Conservation (phyloP, 1,284 basidiomycete species). For the Malassezia caprae region DNA sequence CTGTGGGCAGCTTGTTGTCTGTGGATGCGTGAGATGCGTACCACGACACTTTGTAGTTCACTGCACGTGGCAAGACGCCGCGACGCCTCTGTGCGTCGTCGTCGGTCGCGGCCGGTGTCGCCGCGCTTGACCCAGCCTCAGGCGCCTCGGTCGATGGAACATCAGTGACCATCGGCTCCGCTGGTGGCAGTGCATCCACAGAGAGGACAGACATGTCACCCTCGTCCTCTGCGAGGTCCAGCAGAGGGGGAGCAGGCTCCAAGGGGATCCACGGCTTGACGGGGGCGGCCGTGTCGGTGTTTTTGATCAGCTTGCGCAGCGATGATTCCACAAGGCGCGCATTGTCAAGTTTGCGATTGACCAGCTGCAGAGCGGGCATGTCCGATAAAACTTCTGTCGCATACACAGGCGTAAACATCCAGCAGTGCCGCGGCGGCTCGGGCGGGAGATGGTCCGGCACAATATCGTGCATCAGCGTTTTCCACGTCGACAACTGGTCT, state of each 20-base stretch:
- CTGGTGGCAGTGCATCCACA: neutral
- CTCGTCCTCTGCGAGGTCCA: neutral
- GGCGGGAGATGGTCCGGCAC: constrained; percentile 30
- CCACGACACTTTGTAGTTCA: constrained; percentile 35
- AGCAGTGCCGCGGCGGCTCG: constrained; percentile 31
- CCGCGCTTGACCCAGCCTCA: neutral
- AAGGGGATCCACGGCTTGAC: constrained; percentile 2
- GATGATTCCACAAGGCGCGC: constrained; percentile 33
- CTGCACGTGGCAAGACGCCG: constrained; percentile 19
- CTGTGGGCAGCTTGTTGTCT: constrained; percentile 19
- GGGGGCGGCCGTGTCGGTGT: constrained; percentile 28
- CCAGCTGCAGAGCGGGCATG: constrained; percentile 20
- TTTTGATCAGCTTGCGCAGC: constrained; percentile 27
- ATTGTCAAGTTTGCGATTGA: constrained; percentile 35
- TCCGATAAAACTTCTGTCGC: constrained; percentile 18
- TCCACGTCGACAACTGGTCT: constrained; percentile 26
- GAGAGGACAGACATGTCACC: neutral
- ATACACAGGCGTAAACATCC: constrained; percentile 32
- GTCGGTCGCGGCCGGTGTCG: neutral
- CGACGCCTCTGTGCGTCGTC: neutral
- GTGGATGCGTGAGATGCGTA: constrained; percentile 25
- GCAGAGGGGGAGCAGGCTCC: neutral
- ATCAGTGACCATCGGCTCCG: neutral
- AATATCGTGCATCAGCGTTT: constrained; percentile 24
- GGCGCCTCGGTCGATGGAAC: constrained; percentile 1